Percentiles rank a stretch among this genome's conserved stretches.
phyloP scores from a whole-genome alignment of 805 yeast genomes.

The Lachancea sp. region DNA sequence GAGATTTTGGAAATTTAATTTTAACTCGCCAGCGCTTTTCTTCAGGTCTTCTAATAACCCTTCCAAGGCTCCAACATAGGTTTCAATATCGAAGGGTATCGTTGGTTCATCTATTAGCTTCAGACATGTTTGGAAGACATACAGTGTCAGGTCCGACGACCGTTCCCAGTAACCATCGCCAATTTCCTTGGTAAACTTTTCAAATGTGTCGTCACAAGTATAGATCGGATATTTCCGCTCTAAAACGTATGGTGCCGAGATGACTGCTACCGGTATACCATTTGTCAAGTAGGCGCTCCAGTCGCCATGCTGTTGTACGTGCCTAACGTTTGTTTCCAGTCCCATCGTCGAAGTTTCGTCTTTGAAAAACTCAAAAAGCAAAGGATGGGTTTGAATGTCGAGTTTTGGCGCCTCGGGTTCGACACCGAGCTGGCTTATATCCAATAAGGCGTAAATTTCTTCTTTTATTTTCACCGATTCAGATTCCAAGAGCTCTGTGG shows the following conservation, averaged over 20 bases:
- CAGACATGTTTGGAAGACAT: constrained; percentile 48
- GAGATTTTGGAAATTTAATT: constrained; percentile 30
- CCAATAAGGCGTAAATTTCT: constrained; percentile 66
- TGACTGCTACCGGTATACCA: constrained; percentile 44
- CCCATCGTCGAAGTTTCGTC: constrained; percentile 27
- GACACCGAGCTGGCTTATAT: constrained; percentile 43
- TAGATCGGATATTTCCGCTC: constrained; percentile 47
- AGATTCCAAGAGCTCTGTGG: constrained; percentile 68
- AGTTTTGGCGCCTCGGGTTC: constrained; percentile 53
- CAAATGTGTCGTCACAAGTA: constrained; percentile 62
- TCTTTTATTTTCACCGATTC: constrained; percentile 46
- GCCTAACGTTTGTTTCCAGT: constrained; percentile 22
- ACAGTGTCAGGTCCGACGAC: constrained; percentile 50
- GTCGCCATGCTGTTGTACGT: constrained; percentile 47
- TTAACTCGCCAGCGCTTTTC: constrained; percentile 22
- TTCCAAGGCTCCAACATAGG: constrained; percentile 41
- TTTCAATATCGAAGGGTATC: constrained; percentile 57
- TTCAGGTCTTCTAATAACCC: constrained; percentile 42
- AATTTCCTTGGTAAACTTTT: constrained; percentile 40
- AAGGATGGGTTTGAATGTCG: constrained; percentile 57
- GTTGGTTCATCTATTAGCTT: constrained; percentile 68
- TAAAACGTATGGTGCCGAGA: constrained; percentile 20
- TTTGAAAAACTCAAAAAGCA: constrained; percentile 45
- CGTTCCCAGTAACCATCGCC: constrained; percentile 53
- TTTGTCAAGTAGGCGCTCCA: constrained; percentile 56